These are phyloP conservation scores for Crepidotus variabilis DNA, from an alignment of 768 basidiomycete species.

Conservation along the genomic window DNA sequence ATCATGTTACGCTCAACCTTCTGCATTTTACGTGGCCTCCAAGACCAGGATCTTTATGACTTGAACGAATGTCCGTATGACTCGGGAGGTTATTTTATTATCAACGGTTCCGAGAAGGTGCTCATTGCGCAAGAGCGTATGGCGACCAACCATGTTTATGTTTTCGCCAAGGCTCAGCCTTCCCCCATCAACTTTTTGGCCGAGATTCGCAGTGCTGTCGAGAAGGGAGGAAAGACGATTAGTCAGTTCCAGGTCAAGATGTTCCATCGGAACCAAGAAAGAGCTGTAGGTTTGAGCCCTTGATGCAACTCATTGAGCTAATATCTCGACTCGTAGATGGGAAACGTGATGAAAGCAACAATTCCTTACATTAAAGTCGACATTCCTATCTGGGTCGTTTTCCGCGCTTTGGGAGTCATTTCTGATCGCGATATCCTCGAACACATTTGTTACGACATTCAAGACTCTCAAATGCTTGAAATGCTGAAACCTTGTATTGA, in stretches of 20 bases:
- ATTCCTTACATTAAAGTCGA: conserved; percentile 98
- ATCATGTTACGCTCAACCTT: conserved; percentile 97
- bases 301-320: not conserved
- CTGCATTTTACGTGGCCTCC: conserved; percentile 82
- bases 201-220: conserved; percentile 95
- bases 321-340: conserved; percentile 45
- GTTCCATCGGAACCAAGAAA: conserved; percentile 87
- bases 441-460: conserved; percentile 98
- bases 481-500: conserved; percentile 99
- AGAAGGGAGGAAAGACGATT: conserved; percentile 97
- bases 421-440: conserved; percentile 97
- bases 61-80: conserved; percentile 98
- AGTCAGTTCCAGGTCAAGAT: conserved; percentile 98
- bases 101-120: conserved; percentile 99
- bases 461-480: conserved; percentile 94
- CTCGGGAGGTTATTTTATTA: conserved; percentile 98
- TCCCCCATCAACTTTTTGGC: conserved; percentile 95
- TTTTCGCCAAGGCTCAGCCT: conserved; percentile 96
- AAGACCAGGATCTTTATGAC: conserved; percentile 80
- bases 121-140: conserved; percentile 98
- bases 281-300: conserved; percentile 57
- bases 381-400: conserved; percentile 98
- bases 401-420: conserved; percentile 95
- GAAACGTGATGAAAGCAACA: conserved; percentile 94
- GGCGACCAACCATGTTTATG: conserved; percentile 99